Evolutionary conservation across 2,329 filamentous ascomycete species (phyloP), one percentile per base, ranked within the genome.

Genomic region (Purpureocillium lavendulum): DNA sequence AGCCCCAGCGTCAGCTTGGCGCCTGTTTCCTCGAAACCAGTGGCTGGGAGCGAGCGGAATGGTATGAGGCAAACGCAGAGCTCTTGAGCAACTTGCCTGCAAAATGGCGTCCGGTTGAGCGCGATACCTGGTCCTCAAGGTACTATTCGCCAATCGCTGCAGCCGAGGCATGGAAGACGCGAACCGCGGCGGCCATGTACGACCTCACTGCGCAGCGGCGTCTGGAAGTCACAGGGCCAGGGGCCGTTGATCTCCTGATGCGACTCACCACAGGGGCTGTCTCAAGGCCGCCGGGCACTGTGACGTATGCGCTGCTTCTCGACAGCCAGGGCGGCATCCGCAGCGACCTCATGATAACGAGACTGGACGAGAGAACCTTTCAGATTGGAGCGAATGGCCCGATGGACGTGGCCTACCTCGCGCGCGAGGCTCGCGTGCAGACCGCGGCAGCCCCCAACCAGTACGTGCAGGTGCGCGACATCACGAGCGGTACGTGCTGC

Each of bases 121-220:
- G 77, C 10, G 77, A 82, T 50, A 55, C 67, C 0, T 82, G 77
- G 77, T 75, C 77, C 1, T 58, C 69, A 0, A 59, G 61, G 17
- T 76, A 69, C 44, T 72, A 78, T 52, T 80, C 75, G 0, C 71
- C 75, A 0, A 71, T 80, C 30, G 66, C 69, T 1, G 75, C 74
- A 0, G 76, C 62, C 1, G 77, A 82, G 52, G 77, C 77, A 0
- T 81, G 75, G 75, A 80, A 77, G 60, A 81, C 77, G 2, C 67
- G 78, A 2, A 78, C 75, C 5, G 70, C 73, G 0, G 76, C 71
- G 2, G 77, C 73, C 7, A 66, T 82, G 66, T 82, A 74, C 49
- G 77, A 82, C 46, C 70, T 81, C 66, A 80, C 75, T 2, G 70
- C 77, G 0, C 65, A 79, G 29, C 68, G 75, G 16, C 65, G 77